phyloP scores from a whole-genome alignment of 306 rosid genomes.

The Vigna radiata region DNA sequence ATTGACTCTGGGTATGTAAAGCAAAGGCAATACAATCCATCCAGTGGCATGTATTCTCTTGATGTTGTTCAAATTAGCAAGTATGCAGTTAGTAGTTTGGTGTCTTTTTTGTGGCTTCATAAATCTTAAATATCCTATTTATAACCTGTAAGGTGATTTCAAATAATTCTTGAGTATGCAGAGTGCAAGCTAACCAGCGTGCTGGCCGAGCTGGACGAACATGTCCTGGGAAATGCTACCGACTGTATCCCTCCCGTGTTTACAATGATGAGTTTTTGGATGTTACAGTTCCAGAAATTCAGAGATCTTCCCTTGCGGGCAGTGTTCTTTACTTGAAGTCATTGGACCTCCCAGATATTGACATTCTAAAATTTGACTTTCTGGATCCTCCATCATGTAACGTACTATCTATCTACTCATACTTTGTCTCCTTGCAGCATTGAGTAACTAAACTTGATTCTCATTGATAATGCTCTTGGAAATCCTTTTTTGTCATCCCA shows the following conservation, averaged over 20 bases:
- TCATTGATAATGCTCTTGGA: not conserved
- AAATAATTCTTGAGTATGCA: conserved; percentile 49
- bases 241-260: conserved; percentile 72
- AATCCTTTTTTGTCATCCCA: not conserved
- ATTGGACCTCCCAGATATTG: conserved; percentile 90
- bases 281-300: conserved; percentile 95
- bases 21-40: conserved; percentile 96
- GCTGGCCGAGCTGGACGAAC: conserved; percentile 99
- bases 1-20: conserved; percentile 97
- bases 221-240: conserved; percentile 94
- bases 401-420: conserved; percentile 27
- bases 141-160: not conserved
- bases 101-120: conserved; percentile 32
- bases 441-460: conserved; percentile 36
- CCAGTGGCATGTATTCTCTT: conserved; percentile 95
- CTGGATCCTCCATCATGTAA: conserved; percentile 89
- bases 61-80: conserved; percentile 98
- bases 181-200: conserved; percentile 98
- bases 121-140: conserved; percentile 5
- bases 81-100: conserved; percentile 55
- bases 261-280: conserved; percentile 84
- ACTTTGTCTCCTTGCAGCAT: conserved; percentile 28
- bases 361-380: conserved; percentile 91
- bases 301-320: conserved; percentile 92
- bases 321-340: conserved; percentile 97